Percentiles rank a stretch among this genome's conserved stretches.
These are phyloP conservation scores for Musa troglodytarum DNA, from an alignment of 176 grass and related monocot species.

Conservation along the genomic window DNA sequence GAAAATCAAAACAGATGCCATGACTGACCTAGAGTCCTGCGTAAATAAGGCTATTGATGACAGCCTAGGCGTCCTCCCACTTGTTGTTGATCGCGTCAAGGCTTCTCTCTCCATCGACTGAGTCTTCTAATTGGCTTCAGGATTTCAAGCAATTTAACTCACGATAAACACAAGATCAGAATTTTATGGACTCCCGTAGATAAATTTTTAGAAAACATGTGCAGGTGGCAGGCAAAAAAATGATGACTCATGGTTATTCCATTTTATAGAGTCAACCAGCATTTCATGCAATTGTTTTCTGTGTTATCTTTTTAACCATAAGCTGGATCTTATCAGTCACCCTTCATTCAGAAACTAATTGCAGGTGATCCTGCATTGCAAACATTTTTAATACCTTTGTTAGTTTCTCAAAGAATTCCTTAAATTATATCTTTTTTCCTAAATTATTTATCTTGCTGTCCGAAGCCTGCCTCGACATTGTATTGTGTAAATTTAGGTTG, in stretches of 20 bases:
- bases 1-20: slow-evolving; percentile 54
- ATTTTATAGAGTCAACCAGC: not conserved
- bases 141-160: not conserved
- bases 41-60: slow-evolving; percentile 71
- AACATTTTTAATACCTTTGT: not conserved
- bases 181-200: not conserved
- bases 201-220: not conserved
- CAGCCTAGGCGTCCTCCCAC: slow-evolving; percentile 56
- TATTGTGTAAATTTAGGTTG: not conserved
- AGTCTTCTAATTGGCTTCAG: slow-evolving; percentile 6
- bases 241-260: not conserved
- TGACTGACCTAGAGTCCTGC: slow-evolving; percentile 66
- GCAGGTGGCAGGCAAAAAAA: not conserved
- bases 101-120: slow-evolving; percentile 53
- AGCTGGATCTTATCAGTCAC: no score
- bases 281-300: not conserved
- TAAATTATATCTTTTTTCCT: no score
- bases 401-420: no score
- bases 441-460: no score
- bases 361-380: not conserved
- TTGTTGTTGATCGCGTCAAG: slow-evolving; percentile 60
- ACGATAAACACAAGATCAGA: not conserved
- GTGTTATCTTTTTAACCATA: not conserved
- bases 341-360: not conserved
- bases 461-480: no score